These are phyloP conservation scores for Halophytophthora polymorphica DNA, from an alignment of 352 stramenopile genomes.

Conservation along the genomic window DNA sequence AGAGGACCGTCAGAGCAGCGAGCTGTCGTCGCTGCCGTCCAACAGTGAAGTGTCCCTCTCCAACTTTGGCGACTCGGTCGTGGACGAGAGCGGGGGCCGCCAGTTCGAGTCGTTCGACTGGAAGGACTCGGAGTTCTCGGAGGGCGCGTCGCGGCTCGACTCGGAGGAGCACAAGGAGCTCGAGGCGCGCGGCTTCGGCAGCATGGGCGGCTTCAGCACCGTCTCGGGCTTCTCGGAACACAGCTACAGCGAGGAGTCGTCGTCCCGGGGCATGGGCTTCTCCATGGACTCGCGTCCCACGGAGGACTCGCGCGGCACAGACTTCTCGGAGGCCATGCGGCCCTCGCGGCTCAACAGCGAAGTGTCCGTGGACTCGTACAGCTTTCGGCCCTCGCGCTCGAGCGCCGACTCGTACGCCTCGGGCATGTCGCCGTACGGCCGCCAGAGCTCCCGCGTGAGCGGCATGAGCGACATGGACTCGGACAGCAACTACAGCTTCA, in stretches of 20 bases:
- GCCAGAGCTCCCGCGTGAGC: conserved; percentile 63
- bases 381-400: conserved; percentile 43
- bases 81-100: conserved; percentile 37
- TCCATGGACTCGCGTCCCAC: conserved; percentile 35
- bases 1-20: conserved; percentile 25
- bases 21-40: conserved; percentile 41
- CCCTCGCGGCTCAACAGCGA: conserved; percentile 53
- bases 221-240: conserved; percentile 33
- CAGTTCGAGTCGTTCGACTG: conserved; percentile 43
- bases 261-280: conserved; percentile 36
- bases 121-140: conserved; percentile 39
- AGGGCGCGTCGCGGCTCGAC: conserved; percentile 26
- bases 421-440: conserved; percentile 55
- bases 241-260: conserved; percentile 23
- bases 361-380: conserved; percentile 72
- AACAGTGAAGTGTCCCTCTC: conserved; percentile 40
- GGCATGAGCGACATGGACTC: conserved; percentile 43
- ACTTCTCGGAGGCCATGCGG: conserved; percentile 42
- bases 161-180: conserved; percentile 32
- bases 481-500: conserved; percentile 24
- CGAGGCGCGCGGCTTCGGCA: conserved; percentile 26
- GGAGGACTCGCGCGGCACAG: conserved; percentile 26
- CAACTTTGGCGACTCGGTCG: conserved; percentile 51
- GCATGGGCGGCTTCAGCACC: conserved; percentile 38
- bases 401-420: conserved; percentile 74